Evolutionary conservation across 768 basidiomycete species (phyloP).

Genomic region (Gautieria morchelliformis): DNA sequence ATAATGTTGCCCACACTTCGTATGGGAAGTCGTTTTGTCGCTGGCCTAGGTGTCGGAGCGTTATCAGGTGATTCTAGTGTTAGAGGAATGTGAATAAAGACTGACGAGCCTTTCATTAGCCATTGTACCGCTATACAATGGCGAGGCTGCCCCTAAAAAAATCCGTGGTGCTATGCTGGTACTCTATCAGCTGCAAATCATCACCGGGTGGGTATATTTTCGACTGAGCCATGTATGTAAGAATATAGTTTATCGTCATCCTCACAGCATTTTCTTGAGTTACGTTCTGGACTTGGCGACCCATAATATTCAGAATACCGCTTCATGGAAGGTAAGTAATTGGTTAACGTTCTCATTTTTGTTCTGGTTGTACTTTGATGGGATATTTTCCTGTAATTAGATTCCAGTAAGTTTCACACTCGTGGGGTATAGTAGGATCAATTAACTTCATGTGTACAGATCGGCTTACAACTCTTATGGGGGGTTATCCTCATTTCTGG

Average conservation of each 20-base stretch:
- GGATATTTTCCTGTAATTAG: neutral
- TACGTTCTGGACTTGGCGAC: conserved; percentile 64
- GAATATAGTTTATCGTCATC: neutral
- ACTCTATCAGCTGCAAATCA: conserved; percentile 71
- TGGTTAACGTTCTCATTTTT: neutral
- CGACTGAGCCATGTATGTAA: neutral
- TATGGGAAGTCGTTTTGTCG: conserved; percentile 45
- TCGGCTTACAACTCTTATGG: conserved; percentile 68
- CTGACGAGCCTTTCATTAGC: conserved; percentile 34
- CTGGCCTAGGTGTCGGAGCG: conserved; percentile 71
- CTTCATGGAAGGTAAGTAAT: conserved; percentile 48
- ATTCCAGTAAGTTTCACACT: conserved; percentile 31
- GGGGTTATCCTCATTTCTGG: conserved; percentile 58
- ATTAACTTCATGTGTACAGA: neutral
- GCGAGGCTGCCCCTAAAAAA: conserved; percentile 68
- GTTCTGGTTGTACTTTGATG: neutral
- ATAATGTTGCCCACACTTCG: neutral
- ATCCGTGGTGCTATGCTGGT: conserved; percentile 65
- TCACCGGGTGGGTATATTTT: conserved; percentile 41
- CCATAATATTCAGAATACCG: conserved; percentile 43
- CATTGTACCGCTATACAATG: conserved; percentile 48
- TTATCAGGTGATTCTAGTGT: conserved; percentile 42
- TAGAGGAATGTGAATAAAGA: conserved; percentile 1
- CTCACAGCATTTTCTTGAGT: conserved; percentile 54
- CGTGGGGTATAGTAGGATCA: neutral